These are phyloP conservation scores for Xenoacremonium recifei DNA, from an alignment of 2,329 filamentous ascomycete genomes.

Conservation along the genomic window DNA sequence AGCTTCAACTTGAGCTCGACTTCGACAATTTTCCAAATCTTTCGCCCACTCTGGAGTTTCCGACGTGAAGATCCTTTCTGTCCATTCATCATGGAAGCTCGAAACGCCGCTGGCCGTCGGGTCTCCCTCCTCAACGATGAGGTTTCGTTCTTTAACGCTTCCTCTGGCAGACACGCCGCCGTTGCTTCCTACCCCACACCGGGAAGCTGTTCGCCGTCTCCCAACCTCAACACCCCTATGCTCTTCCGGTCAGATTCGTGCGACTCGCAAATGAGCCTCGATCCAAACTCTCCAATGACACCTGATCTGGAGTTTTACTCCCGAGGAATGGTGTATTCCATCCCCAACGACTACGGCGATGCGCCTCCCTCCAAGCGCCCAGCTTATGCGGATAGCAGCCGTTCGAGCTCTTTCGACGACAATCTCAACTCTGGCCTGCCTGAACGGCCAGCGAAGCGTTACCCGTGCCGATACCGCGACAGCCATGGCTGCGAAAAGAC, in stretches of 20 bases:
- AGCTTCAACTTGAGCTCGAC: not conserved
- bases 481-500: slow-evolving; percentile 72
- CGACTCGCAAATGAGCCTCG: slow-evolving; percentile 57
- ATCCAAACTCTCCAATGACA: slow-evolving; percentile 55
- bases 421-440: slow-evolving; percentile 39
- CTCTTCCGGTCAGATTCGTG: slow-evolving; percentile 61
- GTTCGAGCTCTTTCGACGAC: slow-evolving; percentile 51
- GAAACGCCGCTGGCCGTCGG: slow-evolving; percentile 55
- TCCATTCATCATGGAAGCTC: slow-evolving; percentile 46
- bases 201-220: slow-evolving; percentile 44
- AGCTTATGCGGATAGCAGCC: slow-evolving; percentile 41
- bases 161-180: slow-evolving; percentile 32
- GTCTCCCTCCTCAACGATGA: slow-evolving; percentile 62
- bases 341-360: slow-evolving; percentile 34
- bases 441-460: slow-evolving; percentile 61
- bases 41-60: too few species aligned
- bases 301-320: slow-evolving; percentile 46
- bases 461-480: slow-evolving; percentile 72
- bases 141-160: slow-evolving; percentile 27
- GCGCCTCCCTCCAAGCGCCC: slow-evolving; percentile 38
- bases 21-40: too few species aligned
- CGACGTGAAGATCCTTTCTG: not conserved
- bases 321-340: slow-evolving; percentile 38
- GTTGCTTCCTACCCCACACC: slow-evolving; percentile 34
- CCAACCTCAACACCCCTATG: slow-evolving; percentile 53